phyloP scores from a whole-genome alignment of 495 filamentous ascomycete genomes.

The Durotheca rogersii region DNA sequence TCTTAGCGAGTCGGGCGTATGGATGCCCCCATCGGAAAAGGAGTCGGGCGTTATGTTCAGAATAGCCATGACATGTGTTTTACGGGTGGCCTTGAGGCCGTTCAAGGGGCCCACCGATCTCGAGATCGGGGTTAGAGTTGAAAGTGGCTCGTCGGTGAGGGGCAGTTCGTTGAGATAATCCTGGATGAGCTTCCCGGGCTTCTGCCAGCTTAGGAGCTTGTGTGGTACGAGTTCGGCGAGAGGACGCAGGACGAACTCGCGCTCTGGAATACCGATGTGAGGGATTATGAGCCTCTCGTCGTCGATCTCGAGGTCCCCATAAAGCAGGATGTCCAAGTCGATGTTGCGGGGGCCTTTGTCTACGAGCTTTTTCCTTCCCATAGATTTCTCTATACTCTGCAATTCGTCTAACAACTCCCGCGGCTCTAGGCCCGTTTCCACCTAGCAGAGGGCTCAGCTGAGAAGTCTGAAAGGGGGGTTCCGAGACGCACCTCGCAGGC shows the following conservation, averaged over 20 bases:
- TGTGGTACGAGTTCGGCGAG: constrained; percentile 79
- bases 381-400: constrained; percentile 73
- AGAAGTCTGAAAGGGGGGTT: constrained; percentile 7
- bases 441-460: constrained; percentile 50
- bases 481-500: constrained; percentile 76
- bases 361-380: constrained; percentile 80
- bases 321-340: constrained; percentile 90
- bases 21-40: constrained; percentile 85
- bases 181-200: constrained; percentile 52
- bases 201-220: constrained; percentile 49
- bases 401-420: constrained; percentile 73
- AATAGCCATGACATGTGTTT: constrained; percentile 87
- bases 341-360: constrained; percentile 94
- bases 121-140: constrained; percentile 70
- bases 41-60: constrained; percentile 96
- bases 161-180: constrained; percentile 68
- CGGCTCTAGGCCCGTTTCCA: constrained; percentile 77
- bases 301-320: constrained; percentile 65
- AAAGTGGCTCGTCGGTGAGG: constrained; percentile 50
- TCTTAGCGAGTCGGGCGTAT: constrained; percentile 43
- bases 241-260: constrained; percentile 90
- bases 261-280: constrained; percentile 81
- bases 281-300: constrained; percentile 77
- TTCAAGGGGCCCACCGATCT: constrained; percentile 58
- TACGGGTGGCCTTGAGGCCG: constrained; percentile 61